Conservation (phyloP, 2,329 filamentous ascomycete genomes). For the Penicillium sp. region DNA sequence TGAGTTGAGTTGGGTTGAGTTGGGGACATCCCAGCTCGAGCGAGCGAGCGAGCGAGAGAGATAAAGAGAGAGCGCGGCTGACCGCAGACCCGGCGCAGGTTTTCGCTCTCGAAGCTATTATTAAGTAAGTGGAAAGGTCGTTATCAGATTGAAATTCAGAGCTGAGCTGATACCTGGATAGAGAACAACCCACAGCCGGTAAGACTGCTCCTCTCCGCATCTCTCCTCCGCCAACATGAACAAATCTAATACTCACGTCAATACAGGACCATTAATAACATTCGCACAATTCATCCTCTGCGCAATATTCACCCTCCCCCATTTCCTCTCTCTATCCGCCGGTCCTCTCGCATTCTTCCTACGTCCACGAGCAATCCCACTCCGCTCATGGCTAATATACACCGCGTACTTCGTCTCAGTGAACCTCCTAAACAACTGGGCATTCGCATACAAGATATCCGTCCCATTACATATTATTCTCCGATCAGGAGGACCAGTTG, state of each 20-base stretch:
- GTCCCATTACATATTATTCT: conserved; percentile 97
- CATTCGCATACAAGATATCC: conserved; percentile 95
- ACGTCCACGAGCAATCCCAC: conserved; percentile 76
- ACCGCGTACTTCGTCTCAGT: conserved; percentile 90
- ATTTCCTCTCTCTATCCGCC: conserved; percentile 68
- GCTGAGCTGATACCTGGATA: conserved; percentile 41
- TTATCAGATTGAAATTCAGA: not conserved
- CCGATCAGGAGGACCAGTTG: conserved; percentile 91
- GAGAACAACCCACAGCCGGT: conserved; percentile 84
- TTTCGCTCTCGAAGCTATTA: conserved; percentile 93
- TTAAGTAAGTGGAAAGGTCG: conserved; percentile 69
- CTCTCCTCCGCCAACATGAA: no score
- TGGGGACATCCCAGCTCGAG: no score
- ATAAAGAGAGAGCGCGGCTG: no score
- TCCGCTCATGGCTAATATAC: conserved; percentile 84
- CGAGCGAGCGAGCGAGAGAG: no score
- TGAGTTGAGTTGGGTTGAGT: no score
- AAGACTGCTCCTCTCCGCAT: no score
- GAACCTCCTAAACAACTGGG: conserved; percentile 96
- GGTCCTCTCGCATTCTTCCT: conserved; percentile 72
- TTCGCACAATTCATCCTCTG: conserved; percentile 90
- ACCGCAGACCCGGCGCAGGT: conserved; percentile 69
- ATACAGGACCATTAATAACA: conserved; percentile 79
- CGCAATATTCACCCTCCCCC: conserved; percentile 74
- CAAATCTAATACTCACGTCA: no score